Percentiles rank a stretch among this genome's conserved stretches.
Conservation (phyloP, 768 basidiomycete genomes). For the Royoungia palumana region DNA sequence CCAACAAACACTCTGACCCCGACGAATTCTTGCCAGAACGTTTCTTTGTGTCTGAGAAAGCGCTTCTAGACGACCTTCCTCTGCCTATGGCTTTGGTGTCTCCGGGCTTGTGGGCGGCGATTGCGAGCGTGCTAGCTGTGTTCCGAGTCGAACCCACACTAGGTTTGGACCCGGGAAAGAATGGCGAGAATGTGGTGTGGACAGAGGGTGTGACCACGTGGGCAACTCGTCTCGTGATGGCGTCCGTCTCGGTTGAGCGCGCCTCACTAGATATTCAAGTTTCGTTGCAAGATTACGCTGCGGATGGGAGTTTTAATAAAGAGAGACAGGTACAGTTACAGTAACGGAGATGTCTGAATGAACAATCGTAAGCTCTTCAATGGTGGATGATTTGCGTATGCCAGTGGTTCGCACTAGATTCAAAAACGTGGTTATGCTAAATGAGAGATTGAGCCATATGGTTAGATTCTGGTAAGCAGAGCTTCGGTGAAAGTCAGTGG, state of each 20-base stretch:
- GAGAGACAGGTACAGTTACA: background rate
- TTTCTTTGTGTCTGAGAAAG: slow-evolving; percentile 10
- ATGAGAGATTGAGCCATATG: too few relatives aligned
- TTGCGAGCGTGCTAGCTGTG: slow-evolving; percentile 8
- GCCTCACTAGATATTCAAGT: too few relatives aligned
- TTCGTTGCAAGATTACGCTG: too few relatives aligned
- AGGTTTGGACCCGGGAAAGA: slow-evolving; percentile 1
- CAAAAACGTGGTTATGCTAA: too few relatives aligned
- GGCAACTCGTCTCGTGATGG: background rate
- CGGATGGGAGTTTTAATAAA: too few relatives aligned
- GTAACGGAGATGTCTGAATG: background rate
- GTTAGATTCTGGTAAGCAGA: too few relatives aligned
- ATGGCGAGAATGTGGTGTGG: slow-evolving; percentile 7
- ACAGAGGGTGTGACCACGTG: slow-evolving; percentile 10
- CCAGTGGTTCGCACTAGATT: too few relatives aligned
- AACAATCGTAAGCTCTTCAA: background rate
- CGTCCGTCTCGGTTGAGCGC: too few relatives aligned
- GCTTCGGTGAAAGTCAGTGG: too few relatives aligned
- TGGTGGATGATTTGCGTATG: too few relatives aligned
- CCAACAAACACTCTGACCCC: slow-evolving; percentile 32
- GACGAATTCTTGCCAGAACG: slow-evolving; percentile 34
- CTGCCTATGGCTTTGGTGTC: slow-evolving; percentile 35
- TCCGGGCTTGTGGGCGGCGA: slow-evolving; percentile 25
- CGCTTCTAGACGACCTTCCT: background rate
- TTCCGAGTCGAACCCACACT: slow-evolving; percentile 3